Base-by-base conservation (phyloP, 1,139 yeast species). In the Hemisphaericaspora xylanilytica region DNA sequence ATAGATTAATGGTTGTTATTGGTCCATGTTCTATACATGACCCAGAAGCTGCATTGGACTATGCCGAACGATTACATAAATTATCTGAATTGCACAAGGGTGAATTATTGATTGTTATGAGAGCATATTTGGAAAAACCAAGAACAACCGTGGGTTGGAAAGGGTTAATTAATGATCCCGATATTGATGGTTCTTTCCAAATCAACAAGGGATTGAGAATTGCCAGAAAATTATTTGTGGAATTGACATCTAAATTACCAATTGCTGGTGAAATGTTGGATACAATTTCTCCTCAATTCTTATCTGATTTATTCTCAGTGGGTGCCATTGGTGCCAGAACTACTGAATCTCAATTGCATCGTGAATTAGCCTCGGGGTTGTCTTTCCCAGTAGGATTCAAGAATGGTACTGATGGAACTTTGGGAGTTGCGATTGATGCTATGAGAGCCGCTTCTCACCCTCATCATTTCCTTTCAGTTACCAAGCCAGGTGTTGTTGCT, bases 121-220 rank as follows among this genome's bases (percentile, higher is more conserved):
- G 98, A 70, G 97, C 97, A 3, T 92, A 92, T 71, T 75, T 92
- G 56, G 98, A 92, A 66, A 92, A 92, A 67, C 98, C 98, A 49
- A 81, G 98, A 70, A 92, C 98, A 39, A 92, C 97, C 17, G 97
- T 92, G 38, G 98, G 98, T 45, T 92, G 98, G 98, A 92, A 92
- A 67, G 98, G 97, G 49, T 75, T 92, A 53, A 90, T 92, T 56
- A 92, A 92, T 62, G 98, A 92, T 65, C 98, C 98, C 17, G 96
- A 92, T 56, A 85, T 92, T 52, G 96, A 92, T 60, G 90, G 88
- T 44, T 78, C 97, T 41, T 90, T 87, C 81, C 81, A 89, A 53
- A 92, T 92, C 62, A 92, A 92, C 73, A 88, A 89, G 67, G 98
- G 98, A 49, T 78, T 92, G 52, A 74, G 94, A 54, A 82, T 90